Evolutionary conservation across 495 filamentous ascomycete species (phyloP).

Genomic region (Penicillium paradoxum): DNA sequence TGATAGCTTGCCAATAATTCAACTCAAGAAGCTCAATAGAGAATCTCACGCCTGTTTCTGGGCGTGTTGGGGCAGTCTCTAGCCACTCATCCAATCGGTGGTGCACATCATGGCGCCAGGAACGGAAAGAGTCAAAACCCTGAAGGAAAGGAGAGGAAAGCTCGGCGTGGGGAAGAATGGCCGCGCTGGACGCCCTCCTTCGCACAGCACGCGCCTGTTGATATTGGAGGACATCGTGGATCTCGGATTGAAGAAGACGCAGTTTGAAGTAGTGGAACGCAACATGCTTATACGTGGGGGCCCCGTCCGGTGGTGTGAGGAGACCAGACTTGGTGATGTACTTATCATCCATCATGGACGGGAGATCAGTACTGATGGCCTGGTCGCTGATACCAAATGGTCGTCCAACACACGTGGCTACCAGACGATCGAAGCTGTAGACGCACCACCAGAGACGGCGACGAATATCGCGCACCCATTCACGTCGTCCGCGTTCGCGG

Average conservation of each 20-base stretch:
- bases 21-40: constrained; percentile 81
- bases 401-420: constrained; percentile 85
- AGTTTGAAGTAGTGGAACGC: constrained; percentile 89
- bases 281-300: constrained; percentile 80
- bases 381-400: constrained; percentile 93
- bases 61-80: constrained; percentile 66
- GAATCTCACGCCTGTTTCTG: constrained; percentile 81
- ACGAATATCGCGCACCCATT: constrained; percentile 84
- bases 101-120: constrained; percentile 87
- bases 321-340: constrained; percentile 88
- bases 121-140: constrained; percentile 77
- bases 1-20: constrained; percentile 98
- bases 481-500: constrained; percentile 66
- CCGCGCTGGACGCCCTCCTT: constrained; percentile 48
- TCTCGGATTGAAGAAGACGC: constrained; percentile 90
- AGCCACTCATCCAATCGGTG: constrained; percentile 83
- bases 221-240: constrained; percentile 87
- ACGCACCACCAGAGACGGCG: constrained; percentile 94
- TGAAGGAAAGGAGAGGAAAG: constrained; percentile 81
- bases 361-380: constrained; percentile 91
- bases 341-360: constrained; percentile 77
- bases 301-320: constrained; percentile 44
- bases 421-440: constrained; percentile 88
- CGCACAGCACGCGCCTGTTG: constrained; percentile 62
- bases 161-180: constrained; percentile 70